phyloP scores from a whole-genome alignment of 495 filamentous ascomycete genomes.

The Talaromyces borbonicus region DNA sequence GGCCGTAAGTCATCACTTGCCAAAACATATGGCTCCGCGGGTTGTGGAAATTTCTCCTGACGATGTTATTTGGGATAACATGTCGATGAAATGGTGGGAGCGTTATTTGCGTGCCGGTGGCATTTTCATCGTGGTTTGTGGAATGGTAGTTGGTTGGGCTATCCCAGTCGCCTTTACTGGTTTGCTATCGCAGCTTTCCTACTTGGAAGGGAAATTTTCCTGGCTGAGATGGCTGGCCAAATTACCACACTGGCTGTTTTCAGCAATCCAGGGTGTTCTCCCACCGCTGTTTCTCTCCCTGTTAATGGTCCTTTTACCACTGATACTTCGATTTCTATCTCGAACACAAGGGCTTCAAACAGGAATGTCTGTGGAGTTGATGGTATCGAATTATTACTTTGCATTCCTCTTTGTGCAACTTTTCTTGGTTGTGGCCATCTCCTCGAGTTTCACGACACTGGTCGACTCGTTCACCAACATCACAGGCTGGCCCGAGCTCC shows the following conservation, averaged over 20 bases:
- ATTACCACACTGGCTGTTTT: slow-evolving; percentile 53
- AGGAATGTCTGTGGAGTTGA: slow-evolving; percentile 67
- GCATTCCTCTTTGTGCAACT: slow-evolving; percentile 91
- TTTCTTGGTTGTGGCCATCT: slow-evolving; percentile 85
- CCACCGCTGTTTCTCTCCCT: slow-evolving; percentile 71
- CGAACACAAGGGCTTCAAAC: slow-evolving; percentile 72
- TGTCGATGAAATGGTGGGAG: slow-evolving; percentile 95
- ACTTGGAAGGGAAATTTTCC: slow-evolving; percentile 49
- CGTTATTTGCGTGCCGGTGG: slow-evolving; percentile 64
- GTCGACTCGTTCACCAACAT: slow-evolving; percentile 53
- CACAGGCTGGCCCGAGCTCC: slow-evolving; percentile 49
- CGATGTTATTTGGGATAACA: slow-evolving; percentile 96
- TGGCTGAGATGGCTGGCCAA: slow-evolving; percentile 64
- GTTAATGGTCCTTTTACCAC: slow-evolving; percentile 70
- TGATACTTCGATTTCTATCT: slow-evolving; percentile 66
- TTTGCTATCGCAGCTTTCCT: slow-evolving; percentile 62
- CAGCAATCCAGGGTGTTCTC: slow-evolving; percentile 76
- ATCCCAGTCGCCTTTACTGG: slow-evolving; percentile 86
- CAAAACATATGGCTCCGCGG: slow-evolving; percentile 89
- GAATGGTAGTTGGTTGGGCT: slow-evolving; percentile 82
- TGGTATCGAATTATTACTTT: slow-evolving; percentile 89
- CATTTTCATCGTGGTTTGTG: slow-evolving; percentile 56
- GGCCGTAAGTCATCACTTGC: slow-evolving; percentile 80
- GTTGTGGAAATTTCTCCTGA: slow-evolving; percentile 86
- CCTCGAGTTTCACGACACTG: slow-evolving; percentile 65